Base-by-base conservation (phyloP, 805 yeast genomes). In the Saturnispora gosingensis region DNA sequence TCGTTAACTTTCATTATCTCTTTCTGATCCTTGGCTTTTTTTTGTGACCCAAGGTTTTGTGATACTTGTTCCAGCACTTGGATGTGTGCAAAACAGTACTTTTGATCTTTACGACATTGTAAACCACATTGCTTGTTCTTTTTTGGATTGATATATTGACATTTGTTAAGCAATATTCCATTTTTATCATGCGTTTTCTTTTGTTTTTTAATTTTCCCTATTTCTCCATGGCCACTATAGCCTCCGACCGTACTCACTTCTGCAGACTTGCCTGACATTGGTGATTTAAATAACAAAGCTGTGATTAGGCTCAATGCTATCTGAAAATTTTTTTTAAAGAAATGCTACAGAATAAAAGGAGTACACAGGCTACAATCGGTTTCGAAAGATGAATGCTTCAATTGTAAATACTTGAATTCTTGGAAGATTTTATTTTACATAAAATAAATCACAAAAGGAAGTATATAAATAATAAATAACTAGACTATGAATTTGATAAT, bases 11-110 rank as follows among this genome's bases (percentile, higher is more conserved):
- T 13, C 7, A 44, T 8, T 2, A 38, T 34, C 13, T 49, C 42
- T 20, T 20, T 46, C 24, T 48, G 38, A 11, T 28, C 22, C 10
- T 44, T 49, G 4, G 30, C 18, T 8, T 46, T 53, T 32, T 48
- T 40, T 35, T 49, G 52, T 9, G 13, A 40, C 15, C 27, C 10
- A 7, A 16, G n/a, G 5, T 42, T 39, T 5, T 24, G 25, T 7
- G 39, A 42, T 11, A n/a, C 39, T 15, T 50, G 9, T 5, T 43
- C 28, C 4, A 43, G 11, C 50, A 58, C 32, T 48, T 15, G 52
- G 51, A 51, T 55, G 62, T 86, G 95, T 56, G 83, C 84, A 8
- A 84, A 77, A 64, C 95, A 85, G 59, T 64, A 83, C 39, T 64
- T 63, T 22, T 71, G 72, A 30, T 67, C 75, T 10, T 69, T 65